These are phyloP conservation scores for Paecilomyces variotii DNA, from an alignment of 2,329 filamentous ascomycete genomes.

Conservation along the genomic window DNA sequence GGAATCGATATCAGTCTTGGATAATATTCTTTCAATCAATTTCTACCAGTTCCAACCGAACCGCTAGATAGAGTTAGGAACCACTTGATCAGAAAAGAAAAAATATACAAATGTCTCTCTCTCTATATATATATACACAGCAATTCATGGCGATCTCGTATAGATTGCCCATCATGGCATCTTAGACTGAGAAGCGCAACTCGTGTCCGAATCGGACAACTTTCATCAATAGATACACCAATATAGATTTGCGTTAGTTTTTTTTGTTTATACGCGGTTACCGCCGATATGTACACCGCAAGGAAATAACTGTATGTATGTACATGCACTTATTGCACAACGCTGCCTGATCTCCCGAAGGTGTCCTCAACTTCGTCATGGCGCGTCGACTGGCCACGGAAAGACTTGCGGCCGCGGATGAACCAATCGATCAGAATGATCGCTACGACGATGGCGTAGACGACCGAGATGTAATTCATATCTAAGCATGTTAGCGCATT, in stretches of 20 bases:
- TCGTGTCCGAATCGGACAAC: neutral
- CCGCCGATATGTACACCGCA: too few relatives aligned
- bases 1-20: too few relatives aligned
- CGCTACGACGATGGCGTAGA: conserved; percentile 24
- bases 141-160: neutral
- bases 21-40: too few relatives aligned
- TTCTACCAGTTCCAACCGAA: too few relatives aligned
- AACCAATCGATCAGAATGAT: conserved; percentile 31
- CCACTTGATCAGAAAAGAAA: neutral
- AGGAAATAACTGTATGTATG: neutral
- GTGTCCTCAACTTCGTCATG: conserved; percentile 11
- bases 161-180: neutral
- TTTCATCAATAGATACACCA: too few relatives aligned
- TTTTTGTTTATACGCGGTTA: neutral
- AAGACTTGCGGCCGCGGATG: conserved; percentile 20
- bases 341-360: neutral
- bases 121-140: neutral
- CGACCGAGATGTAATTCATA: conserved; percentile 38
- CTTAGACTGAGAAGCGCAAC: neutral
- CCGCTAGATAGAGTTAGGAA: neutral
- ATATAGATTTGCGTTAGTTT: neutral
- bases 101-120: neutral
- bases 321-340: neutral
- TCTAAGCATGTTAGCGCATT: conserved; percentile 9
- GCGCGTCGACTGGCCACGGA: conserved; percentile 17